These are phyloP conservation scores for Diutina pseudorugosa DNA, from an alignment of 1,139 yeast genomes.

Conservation along the genomic window DNA sequence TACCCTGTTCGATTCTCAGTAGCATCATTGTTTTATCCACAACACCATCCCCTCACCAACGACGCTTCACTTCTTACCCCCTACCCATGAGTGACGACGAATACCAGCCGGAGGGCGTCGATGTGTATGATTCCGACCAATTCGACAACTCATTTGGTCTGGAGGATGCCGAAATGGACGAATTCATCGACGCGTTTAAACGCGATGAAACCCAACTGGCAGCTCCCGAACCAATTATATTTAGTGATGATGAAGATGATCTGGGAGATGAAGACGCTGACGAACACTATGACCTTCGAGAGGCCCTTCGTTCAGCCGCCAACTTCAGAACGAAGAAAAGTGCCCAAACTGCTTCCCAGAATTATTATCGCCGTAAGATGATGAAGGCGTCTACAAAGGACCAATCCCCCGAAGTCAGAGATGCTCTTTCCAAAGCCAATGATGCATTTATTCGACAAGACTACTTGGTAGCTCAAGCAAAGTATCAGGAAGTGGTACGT, in stretches of 20 bases:
- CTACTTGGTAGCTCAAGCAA: constrained; percentile 49
- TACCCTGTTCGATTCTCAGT: neutral
- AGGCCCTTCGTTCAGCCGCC: constrained; percentile 49
- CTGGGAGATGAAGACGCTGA: constrained; percentile 29
- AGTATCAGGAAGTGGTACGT: constrained; percentile 63
- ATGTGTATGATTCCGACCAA: neutral
- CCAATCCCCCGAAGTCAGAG: constrained; percentile 60
- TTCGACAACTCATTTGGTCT: neutral
- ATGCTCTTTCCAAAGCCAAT: constrained; percentile 58
- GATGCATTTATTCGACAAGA: constrained; percentile 65
- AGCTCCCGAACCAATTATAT: constrained; percentile 7
- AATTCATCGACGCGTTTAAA: neutral
- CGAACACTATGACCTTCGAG: constrained; percentile 34
- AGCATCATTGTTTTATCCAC: neutral
- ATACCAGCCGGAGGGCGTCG: neutral
- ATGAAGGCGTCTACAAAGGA: constrained; percentile 29
- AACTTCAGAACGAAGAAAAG: constrained; percentile 42
- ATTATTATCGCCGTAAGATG: constrained; percentile 21
- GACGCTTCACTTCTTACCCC: neutral
- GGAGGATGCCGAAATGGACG: neutral
- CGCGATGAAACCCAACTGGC: neutral
- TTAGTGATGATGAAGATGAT: constrained; percentile 21
- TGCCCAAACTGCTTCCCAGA: constrained; percentile 19
- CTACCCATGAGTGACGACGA: constrained; percentile 1
- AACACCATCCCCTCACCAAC: neutral